phyloP scores from a whole-genome alignment of 1,284 basidiomycete genomes.

The Stygiomarasmius scandens region DNA sequence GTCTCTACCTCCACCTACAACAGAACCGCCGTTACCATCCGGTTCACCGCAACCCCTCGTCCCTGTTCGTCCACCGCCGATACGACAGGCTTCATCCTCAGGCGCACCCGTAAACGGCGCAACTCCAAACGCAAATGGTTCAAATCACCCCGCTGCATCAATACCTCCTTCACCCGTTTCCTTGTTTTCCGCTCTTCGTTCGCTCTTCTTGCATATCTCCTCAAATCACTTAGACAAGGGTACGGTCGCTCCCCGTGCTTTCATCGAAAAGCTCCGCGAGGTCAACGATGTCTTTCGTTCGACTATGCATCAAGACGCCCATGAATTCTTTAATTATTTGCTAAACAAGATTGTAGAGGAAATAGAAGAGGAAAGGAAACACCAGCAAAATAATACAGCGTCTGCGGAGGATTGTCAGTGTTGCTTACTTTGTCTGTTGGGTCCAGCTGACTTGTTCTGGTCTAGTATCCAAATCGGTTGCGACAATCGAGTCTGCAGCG shows the following conservation, averaged over 20 bases:
- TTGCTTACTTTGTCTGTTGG: not conserved
- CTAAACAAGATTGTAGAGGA: conserved; percentile 94
- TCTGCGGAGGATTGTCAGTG: conserved; percentile 59
- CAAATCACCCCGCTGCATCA: conserved; percentile 25
- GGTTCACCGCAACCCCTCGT: conserved; percentile 25
- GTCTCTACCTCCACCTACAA: conserved; percentile 22
- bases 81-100: conserved; percentile 46
- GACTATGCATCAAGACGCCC: conserved; percentile 92
- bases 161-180: conserved; percentile 72
- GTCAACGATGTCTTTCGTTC: conserved; percentile 87
- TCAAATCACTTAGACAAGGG: conserved; percentile 77
- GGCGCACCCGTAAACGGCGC: conserved; percentile 22
- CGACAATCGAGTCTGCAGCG: conserved; percentile 51
- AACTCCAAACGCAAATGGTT: conserved; percentile 15
- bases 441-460: conserved; percentile 15
- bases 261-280: conserved; percentile 89
- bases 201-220: conserved; percentile 86
- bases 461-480: conserved; percentile 59
- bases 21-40: not conserved
- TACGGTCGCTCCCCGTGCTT: conserved; percentile 83
- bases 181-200: conserved; percentile 87
- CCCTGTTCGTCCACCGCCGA: conserved; percentile 47
- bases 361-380: conserved; percentile 73
- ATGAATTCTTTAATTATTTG: conserved; percentile 95
- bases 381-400: conserved; percentile 34